phyloP scores from a whole-genome alignment of 768 basidiomycete species.

The Suillus discolor region DNA sequence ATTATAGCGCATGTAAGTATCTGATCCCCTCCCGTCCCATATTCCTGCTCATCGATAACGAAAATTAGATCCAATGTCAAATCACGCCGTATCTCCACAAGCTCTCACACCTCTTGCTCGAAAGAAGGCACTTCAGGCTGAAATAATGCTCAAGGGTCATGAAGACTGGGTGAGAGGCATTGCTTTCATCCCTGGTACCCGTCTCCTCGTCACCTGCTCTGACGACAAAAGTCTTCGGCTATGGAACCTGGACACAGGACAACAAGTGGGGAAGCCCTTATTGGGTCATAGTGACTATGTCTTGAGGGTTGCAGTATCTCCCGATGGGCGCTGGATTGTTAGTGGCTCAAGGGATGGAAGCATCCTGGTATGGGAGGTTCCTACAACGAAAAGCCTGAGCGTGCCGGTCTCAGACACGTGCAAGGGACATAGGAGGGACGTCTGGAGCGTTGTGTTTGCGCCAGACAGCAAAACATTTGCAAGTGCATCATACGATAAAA shows the following conservation, averaged over 20 bases:
- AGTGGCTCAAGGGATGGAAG: slow-evolving; percentile 96
- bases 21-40: not conserved
- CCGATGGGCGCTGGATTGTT: slow-evolving; percentile 94
- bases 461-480: slow-evolving; percentile 14
- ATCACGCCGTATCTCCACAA: not conserved
- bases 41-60: not conserved
- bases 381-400: not conserved
- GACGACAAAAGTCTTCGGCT: not conserved
- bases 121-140: not conserved
- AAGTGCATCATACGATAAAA: slow-evolving; percentile 1
- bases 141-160: not conserved
- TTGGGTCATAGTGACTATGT: slow-evolving; percentile 58
- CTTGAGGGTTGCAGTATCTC: slow-evolving; percentile 78
- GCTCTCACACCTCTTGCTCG: not conserved
- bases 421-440: slow-evolving; percentile 11
- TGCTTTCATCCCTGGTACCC: slow-evolving; percentile 14
- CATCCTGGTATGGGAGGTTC: slow-evolving; percentile 85
- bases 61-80: not conserved
- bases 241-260: slow-evolving; percentile 14
- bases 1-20: not conserved
- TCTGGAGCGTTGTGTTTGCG: slow-evolving; percentile 36
- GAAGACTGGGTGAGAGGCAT: not conserved
- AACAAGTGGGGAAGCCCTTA: slow-evolving; percentile 9
- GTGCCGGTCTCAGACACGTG: not conserved
- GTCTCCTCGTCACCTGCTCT: slow-evolving; percentile 10